A percentile compares a stretch with the other conserved stretches of the same genome.
These are phyloP conservation scores for Cytospora chrysosperma DNA, from an alignment of 2,329 filamentous ascomycete genomes.

Conservation along the genomic window DNA sequence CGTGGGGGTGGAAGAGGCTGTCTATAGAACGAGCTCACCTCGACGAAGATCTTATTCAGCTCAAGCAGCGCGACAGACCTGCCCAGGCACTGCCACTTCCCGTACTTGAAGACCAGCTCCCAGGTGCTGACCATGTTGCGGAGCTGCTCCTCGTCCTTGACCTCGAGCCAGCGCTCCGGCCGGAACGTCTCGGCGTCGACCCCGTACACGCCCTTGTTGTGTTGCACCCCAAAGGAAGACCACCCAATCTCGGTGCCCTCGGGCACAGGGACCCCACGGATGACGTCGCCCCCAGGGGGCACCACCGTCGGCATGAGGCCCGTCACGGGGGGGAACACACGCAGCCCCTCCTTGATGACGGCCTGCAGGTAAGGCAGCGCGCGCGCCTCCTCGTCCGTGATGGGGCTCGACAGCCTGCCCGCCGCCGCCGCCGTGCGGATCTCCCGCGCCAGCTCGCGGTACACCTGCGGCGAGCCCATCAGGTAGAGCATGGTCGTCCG, in stretches of 20 bases:
- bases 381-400: constrained; percentile 38
- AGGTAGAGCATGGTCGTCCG: constrained; percentile 48
- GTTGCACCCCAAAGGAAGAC: constrained; percentile 42
- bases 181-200: constrained; percentile 42
- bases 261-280: constrained; percentile 43
- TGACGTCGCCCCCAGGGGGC: constrained; percentile 38
- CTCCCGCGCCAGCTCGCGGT: constrained; percentile 42
- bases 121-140: constrained; percentile 38
- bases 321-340: constrained; percentile 45
- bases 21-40: constrained; percentile 34
- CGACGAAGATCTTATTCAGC: constrained; percentile 44
- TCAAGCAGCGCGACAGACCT: constrained; percentile 45
- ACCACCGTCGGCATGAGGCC: constrained; percentile 37
- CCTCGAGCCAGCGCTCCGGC: constrained; percentile 51
- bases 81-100: constrained; percentile 46
- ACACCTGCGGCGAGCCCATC: constrained; percentile 43
- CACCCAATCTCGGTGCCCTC: constrained; percentile 46
- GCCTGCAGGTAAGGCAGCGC: constrained; percentile 49
- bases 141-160: constrained; percentile 33
- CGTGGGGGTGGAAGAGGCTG: not conserved
- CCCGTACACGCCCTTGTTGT: constrained; percentile 38
- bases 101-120: constrained; percentile 45
- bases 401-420: constrained; percentile 33
- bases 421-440: constrained; percentile 38
- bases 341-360: constrained; percentile 48